Evolutionary conservation across 23 red algal genomes (phyloP), one percentile per base, ranked within the genome.

Genomic region (Gracilaria gracilis): DNA sequence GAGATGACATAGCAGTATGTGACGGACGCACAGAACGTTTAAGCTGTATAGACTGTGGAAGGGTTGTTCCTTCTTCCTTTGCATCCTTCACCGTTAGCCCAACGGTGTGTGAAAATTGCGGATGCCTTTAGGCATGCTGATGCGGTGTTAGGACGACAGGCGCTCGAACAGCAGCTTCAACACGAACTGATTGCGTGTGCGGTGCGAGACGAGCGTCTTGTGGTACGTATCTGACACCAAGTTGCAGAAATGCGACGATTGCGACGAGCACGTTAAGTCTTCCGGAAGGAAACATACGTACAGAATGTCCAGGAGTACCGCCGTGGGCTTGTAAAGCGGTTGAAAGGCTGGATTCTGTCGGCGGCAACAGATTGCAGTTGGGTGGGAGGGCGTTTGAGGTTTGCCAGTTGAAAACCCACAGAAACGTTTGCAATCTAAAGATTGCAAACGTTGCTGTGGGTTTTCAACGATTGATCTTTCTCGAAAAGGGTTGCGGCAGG

Each of bases 1-100:
- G 88, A 98, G 51, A 98, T 93, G 71, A 88, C 70, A 32, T 85
- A 85, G 23, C 81, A 85, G 49, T 65, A 21, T 65, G 59, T 39
- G 81, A 85, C 16, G 81, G 81, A 42, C 47, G 36, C 5, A 85
- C 64, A 42, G 64, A 7, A 8, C 9, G 32, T 29, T 29, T 4
- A 21, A 48, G 47, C 16, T 61, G 31, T 28, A 4, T 35, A 31
- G 70, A 70, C 5, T 57, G 24, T 32, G 49, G 13, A n/a, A 7
- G 58, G 2, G 23, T 40, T 11, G 42, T 46, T 46, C 32, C 58
- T 61, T 51, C 34, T 25, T 85, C 21, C 47, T 70, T 59, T 21
- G 57, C 61, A 13, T 21, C 32, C 16, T 39, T 65, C 1, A 85
- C 81, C 17, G 81, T 34, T 12, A 85, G 58, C 32, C 29, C 58